Evolutionary conservation across 2,329 filamentous ascomycete genomes (phyloP), one percentile per base, ranked within the genome.

Genomic region (Trichophyton benhamiae): DNA sequence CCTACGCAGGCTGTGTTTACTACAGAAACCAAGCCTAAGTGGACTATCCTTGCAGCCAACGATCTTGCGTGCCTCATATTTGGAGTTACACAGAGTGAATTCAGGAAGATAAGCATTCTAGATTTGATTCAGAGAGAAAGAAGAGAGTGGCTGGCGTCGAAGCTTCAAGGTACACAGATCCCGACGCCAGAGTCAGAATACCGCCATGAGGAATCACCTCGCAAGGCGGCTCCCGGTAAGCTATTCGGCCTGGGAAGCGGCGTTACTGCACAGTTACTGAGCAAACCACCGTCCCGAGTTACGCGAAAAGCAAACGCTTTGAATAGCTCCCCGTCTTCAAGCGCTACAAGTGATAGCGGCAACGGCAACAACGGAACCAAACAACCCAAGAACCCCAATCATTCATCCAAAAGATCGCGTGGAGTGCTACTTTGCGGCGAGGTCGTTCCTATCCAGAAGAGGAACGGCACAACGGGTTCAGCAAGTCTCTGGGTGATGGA

Each of bases 401-500:
- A 91, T 68, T 80, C 84, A 59, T 83, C 82, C 66, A 87, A 83
- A 68, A 91, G 89, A 66, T 95, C 90, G 25, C 82, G 91, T 67
- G 92, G 92, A 2, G 94, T 99, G 27, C 75, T 99, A 59, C 81
- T 99, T 0, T 99, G 94, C 67, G 94, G 94, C 49, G 94, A 99
- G 72, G 92, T 99, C n/a, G 90, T 99, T 17, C 94, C 94, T 0
- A 99, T 99, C 63, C 88, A 91, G 72, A 99, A 97, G 75, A 85
- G 94, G 63, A 96, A 99, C 69, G 94, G 94, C 3, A 83, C 87
- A 9, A 92, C 87, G 3, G 94, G 94, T 1, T 91, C 94, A 62
- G 94, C 94, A 42, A 97, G 91, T 74, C 78, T 99, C 44, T 99
- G 94, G 94, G 94, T 99, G 2, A 99, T 99, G 77, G 94, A 99